A percentile compares a stretch with the other conserved stretches of the same genome.
phyloP scores from a whole-genome alignment of 768 basidiomycete species.

The Lanmaoa pseudosensibilis region DNA sequence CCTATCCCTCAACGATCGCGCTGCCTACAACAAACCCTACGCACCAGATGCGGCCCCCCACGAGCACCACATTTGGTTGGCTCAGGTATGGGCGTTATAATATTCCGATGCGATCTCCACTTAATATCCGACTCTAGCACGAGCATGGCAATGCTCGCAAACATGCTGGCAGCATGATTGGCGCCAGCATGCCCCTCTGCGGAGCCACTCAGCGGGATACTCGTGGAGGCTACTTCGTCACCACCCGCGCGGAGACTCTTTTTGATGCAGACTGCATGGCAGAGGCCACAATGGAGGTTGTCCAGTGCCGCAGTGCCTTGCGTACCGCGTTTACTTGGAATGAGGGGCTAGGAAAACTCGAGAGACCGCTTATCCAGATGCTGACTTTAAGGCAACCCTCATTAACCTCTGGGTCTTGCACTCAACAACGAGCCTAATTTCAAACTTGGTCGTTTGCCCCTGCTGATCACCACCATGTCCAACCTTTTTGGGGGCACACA shows the following conservation, averaged over 20 bases:
- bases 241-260: slow-evolving; percentile 20
- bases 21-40: slow-evolving; percentile 34
- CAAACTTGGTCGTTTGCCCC: slow-evolving; percentile 25
- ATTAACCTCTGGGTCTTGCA: slow-evolving; percentile 31
- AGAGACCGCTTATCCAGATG: slow-evolving; percentile 30
- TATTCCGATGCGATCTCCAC: not conserved
- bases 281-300: slow-evolving; percentile 27
- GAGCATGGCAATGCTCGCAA: slow-evolving; percentile 32
- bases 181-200: slow-evolving; percentile 31
- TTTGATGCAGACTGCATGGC: slow-evolving; percentile 30
- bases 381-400: slow-evolving; percentile 23
- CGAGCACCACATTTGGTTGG: slow-evolving; percentile 33
- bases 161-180: slow-evolving; percentile 28
- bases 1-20: slow-evolving; percentile 31
- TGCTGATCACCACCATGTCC: slow-evolving; percentile 29
- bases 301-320: slow-evolving; percentile 32
- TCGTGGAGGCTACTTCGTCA: slow-evolving; percentile 28
- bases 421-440: slow-evolving; percentile 27
- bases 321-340: slow-evolving; percentile 33
- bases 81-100: slow-evolving; percentile 23
- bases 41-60: slow-evolving; percentile 28
- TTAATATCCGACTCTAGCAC: slow-evolving; percentile 10
- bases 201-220: slow-evolving; percentile 36
- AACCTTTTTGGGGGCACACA: too few relatives aligned
- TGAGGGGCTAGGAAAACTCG: slow-evolving; percentile 29